Conservation (phyloP, 1,284 basidiomycete genomes). For the Cerioporus squamosus region DNA sequence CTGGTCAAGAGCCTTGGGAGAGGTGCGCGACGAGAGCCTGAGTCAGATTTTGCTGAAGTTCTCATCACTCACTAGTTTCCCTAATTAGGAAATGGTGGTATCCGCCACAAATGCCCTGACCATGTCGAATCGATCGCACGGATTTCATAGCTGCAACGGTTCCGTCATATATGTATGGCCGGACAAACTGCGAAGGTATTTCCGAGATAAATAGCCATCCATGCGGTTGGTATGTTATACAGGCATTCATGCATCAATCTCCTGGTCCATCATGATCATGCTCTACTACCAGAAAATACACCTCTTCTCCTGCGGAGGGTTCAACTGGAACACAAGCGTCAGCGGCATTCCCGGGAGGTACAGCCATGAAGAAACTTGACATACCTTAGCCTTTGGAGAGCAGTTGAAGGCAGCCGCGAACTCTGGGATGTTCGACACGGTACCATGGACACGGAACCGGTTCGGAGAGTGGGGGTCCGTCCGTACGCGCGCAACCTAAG, state of each 20-base stretch:
- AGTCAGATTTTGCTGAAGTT: neutral
- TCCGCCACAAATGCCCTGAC: too few species aligned
- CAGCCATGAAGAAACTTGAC: conserved; percentile 15
- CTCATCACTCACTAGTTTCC: too few species aligned
- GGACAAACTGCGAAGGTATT: conserved; percentile 32
- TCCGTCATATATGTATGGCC: too few species aligned
- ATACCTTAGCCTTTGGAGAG: conserved; percentile 67
- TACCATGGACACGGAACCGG: conserved; percentile 81
- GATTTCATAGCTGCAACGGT: neutral
- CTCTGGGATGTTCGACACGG: conserved; percentile 79
- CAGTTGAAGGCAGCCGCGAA: conserved; percentile 82
- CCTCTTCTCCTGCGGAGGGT: conserved; percentile 66
- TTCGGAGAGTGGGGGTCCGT: conserved; percentile 90
- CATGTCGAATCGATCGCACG: neutral
- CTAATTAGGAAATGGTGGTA: too few species aligned
- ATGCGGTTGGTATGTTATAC: neutral
- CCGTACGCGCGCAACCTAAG: conserved; percentile 75
- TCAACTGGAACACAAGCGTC: conserved; percentile 47
- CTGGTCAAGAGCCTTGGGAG: neutral
- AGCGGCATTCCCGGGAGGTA: neutral
- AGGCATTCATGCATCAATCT: neutral
- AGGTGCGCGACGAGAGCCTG: conserved; percentile 1
- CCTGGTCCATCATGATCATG: too few species aligned
- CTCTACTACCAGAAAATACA: conserved; percentile 65
- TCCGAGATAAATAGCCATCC: conserved; percentile 1